Percentiles rank a stretch among this genome's conserved stretches.
Conservation (phyloP, 176 grass and related monocot species). For the Elaeis guineensis region DNA sequence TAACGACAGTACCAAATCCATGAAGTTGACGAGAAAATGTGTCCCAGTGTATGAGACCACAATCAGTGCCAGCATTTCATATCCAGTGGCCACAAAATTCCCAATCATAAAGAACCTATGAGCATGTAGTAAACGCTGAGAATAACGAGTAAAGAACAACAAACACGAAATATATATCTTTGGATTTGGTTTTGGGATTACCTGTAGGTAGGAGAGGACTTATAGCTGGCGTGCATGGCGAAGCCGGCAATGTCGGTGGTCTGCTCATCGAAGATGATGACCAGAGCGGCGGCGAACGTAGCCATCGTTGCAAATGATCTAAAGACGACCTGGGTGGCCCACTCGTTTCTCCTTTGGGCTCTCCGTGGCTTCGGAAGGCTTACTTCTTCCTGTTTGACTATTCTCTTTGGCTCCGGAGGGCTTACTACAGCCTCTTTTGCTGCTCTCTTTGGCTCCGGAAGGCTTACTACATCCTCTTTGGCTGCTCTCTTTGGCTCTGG, state of each 20-base stretch:
- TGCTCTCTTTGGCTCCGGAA: too few species aligned
- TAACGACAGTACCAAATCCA: background rate
- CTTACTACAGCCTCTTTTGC: too few species aligned
- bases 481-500: too few species aligned
- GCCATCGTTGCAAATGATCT: background rate
- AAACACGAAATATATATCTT: too few species aligned
- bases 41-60: background rate
- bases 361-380: too few species aligned
- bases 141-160: too few species aligned
- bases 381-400: too few species aligned
- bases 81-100: background rate
- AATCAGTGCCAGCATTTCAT: background rate
- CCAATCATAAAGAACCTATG: conserved; percentile 7
- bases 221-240: background rate
- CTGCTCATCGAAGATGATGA: background rate
- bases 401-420: too few species aligned
- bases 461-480: too few species aligned
- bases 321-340: background rate
- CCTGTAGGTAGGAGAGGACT: background rate
- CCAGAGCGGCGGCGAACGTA: background rate
- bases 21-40: background rate
- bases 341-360: too few species aligned
- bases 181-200: background rate
- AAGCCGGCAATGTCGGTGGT: background rate
- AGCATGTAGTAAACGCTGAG: background rate